Base-by-base conservation (phyloP, 192 early-diverging fungal genomes). In the Coemansia sp. region DNA sequence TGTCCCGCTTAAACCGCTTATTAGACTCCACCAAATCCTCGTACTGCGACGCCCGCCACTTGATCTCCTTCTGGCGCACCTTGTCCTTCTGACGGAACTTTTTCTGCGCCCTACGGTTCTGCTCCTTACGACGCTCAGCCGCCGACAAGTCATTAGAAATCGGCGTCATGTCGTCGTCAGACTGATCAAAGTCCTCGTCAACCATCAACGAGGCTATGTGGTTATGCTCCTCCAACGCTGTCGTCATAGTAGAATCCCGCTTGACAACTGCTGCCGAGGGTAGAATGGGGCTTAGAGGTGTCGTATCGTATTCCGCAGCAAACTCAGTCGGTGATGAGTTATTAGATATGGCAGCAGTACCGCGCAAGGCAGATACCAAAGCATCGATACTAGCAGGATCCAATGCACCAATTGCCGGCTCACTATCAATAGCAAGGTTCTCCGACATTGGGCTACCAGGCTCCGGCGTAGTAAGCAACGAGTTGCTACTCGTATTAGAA, bases 51-150 rank as follows among this genome's bases (percentile, higher is more conserved):
- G 83, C 83, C 4, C 79, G 77, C 83, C 83, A 85, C 61, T 85
- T 85, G 68, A 85, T 44, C 41, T 85, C 78, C 69, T 85, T 85
- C 61, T 85, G 83, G 15, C 83, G 78, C 62, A 85, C 83, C 69
- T 85, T 85, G 79, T 85, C 83, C 72, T 85, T 85, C 29, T 85
- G 78, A 1, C 83, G 50, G 53, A 85, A 85, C 79, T 85, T 85
- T 33, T 85, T 85, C 70, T 85, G 83, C 20, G 83, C 83, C n/a
- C 83, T 58, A 15, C 83, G 74, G 69, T 85, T 85, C 75, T 85
- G 83, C 75, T 85, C 83, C 66, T 76, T 76, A 9, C 83, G 68
- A 24, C 83, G 74, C 72, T 85, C 83, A 12, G 75, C 62, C 5
- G 83, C 74, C 9, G 78, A 80, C 44, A 85, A 50, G 1, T 79